phyloP scores from a whole-genome alignment of 768 basidiomycete genomes.

The Lentinus tigrinus region DNA sequence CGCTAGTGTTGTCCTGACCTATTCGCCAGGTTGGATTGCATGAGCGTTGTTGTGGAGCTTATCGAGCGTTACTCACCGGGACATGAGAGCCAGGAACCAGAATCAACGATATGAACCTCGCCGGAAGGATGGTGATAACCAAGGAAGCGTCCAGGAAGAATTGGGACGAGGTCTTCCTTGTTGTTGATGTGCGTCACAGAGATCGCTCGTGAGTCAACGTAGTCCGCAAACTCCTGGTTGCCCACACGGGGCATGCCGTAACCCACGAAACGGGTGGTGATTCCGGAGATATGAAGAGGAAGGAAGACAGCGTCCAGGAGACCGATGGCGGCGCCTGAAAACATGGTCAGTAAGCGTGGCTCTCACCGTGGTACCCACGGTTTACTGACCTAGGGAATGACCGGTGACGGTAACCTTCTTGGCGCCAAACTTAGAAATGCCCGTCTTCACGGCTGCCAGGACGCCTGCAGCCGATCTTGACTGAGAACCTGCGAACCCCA shows the following conservation, averaged over 20 bases:
- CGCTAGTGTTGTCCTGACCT: conserved; percentile 62
- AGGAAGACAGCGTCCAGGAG: conserved; percentile 52
- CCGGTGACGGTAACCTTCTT: conserved; percentile 45
- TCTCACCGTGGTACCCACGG: background rate
- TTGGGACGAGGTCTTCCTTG: conserved; percentile 40
- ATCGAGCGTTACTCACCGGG: conserved; percentile 24
- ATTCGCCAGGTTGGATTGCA: too few relatives aligned
- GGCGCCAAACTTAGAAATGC: conserved; percentile 35
- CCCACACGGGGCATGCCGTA: conserved; percentile 43
- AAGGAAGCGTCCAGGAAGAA: conserved; percentile 29
- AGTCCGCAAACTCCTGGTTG: conserved; percentile 59
- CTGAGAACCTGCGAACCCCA: conserved; percentile 47
- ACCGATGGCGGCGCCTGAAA: conserved; percentile 49
- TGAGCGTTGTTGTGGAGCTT: too few relatives aligned
- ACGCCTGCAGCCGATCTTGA: conserved; percentile 39
- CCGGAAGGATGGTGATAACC: conserved; percentile 47
- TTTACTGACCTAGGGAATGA: conserved; percentile 35
- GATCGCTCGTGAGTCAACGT: conserved; percentile 43
- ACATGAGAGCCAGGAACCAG: conserved; percentile 53
- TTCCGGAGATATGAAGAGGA: conserved; percentile 46
- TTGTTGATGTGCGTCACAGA: conserved; percentile 58
- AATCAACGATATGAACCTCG: conserved; percentile 41
- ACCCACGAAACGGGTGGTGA: conserved; percentile 24
- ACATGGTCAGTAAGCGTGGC: too few relatives aligned
- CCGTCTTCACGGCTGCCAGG: conserved; percentile 43